Base-by-base conservation (phyloP, 2,329 filamentous ascomycete species). In the Xylariaceae sp. region DNA sequence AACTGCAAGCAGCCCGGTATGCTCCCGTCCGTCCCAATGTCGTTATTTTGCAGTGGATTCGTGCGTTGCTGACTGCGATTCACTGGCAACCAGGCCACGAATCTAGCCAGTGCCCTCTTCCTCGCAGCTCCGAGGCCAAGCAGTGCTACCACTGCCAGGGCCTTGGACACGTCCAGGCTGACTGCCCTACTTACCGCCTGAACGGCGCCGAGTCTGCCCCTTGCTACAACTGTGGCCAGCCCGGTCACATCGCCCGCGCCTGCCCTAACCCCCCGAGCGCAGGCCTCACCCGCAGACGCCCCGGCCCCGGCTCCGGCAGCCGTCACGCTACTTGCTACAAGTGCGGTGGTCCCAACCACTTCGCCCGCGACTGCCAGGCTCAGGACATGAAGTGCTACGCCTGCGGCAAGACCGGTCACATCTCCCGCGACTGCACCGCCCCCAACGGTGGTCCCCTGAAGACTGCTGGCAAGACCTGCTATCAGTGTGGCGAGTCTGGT, bases 121-220 rank as follows among this genome's bases (percentile, higher is more conserved):
- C 94, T 72, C 89, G 94, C 76, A 97, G 93, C 63, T 97, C 94
- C 66, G 94, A 99, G 80, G 92, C 92, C 56, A 99, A 99, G 87
- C 94, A 99, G 83, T 99, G 94, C 86, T 99, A 99, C 77, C 94
- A 97, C 80, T 99, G 94, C 83, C 94, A 97, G 82, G 94, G 94
- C 61, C 85, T 97, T 63, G 94, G 94, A 67, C 94, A 99, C 75
- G 94, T 99, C 71, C 94, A 99, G 82, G 94, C 94, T 68, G 94
- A 99, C 77, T 99, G 94, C 84, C 94, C 94, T 71, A 97, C 94
- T 64, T 85, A 99, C 66, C 91, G 94, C 69, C 78, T 99, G 75
- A 96, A 87, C 76, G 92, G 89, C 67, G 88, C 23, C 23, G 88
- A 69, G 11, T 13, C 37, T 85, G 87, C 64, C 65, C 90, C 92